Evolutionary conservation across 768 basidiomycete species (phyloP).

Genomic region (Guyanaporus albipodus): DNA sequence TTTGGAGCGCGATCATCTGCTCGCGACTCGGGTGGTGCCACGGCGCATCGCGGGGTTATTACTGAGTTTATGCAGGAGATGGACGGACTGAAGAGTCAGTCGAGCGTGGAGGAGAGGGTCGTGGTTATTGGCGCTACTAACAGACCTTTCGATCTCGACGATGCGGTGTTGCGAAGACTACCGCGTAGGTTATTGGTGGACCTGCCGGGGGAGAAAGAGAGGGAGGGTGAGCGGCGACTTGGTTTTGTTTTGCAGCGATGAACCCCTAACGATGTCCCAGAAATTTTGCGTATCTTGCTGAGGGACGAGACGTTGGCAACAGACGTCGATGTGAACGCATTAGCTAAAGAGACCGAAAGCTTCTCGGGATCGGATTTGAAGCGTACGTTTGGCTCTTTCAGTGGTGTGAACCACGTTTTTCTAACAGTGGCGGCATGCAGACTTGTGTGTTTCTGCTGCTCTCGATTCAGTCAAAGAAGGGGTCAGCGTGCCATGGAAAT

Average conservation of each 20-base stretch:
- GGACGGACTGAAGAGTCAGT: constrained; percentile 77
- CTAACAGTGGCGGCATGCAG: constrained; percentile 37
- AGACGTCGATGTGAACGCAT: constrained; percentile 55
- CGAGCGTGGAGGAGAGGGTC: constrained; percentile 63
- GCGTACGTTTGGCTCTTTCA: constrained; percentile 48
- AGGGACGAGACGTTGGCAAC: constrained; percentile 69
- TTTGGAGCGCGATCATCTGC: constrained; percentile 82
- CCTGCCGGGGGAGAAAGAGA: constrained; percentile 80
- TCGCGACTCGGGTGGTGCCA: constrained; percentile 70
- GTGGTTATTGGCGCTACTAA: constrained; percentile 96
- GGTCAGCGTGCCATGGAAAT: constrained; percentile 74
- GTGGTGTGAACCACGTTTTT: neutral
- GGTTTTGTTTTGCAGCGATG: neutral
- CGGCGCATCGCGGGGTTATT: constrained; percentile 83
- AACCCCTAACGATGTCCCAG: constrained; percentile 37
- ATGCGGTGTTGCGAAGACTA: constrained; percentile 85
- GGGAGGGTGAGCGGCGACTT: constrained; percentile 58
- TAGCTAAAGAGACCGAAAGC: constrained; percentile 72
- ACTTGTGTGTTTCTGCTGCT: constrained; percentile 90
- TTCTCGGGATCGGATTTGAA: constrained; percentile 96
- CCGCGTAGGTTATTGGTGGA: constrained; percentile 87
- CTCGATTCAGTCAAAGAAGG: constrained; percentile 87
- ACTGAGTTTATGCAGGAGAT: constrained; percentile 97
- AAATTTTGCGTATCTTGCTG: constrained; percentile 82
- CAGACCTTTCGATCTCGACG: constrained; percentile 84